Percentiles rank a stretch among this genome's conserved stretches.
phyloP scores from a whole-genome alignment of 2,329 filamentous ascomycete species.

The Uncinocarpus reesii region DNA sequence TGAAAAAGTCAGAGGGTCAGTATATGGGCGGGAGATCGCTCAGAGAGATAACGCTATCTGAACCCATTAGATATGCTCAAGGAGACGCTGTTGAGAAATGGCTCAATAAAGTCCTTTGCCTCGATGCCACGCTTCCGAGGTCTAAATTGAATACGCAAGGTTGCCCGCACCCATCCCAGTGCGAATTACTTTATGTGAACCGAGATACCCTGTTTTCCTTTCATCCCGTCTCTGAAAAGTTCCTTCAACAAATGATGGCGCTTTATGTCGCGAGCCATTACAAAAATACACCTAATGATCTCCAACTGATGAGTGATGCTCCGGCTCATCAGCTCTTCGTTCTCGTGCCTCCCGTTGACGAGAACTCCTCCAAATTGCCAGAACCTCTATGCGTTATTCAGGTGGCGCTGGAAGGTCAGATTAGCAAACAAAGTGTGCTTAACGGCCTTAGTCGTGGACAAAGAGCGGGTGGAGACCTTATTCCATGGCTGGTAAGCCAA shows the following conservation, averaged over 20 bases:
- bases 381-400: slow-evolving; percentile 94
- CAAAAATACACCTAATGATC: slow-evolving; percentile 94
- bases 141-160: slow-evolving; percentile 62
- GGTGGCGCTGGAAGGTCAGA: slow-evolving; percentile 85
- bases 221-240: slow-evolving; percentile 92
- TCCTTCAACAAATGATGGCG: slow-evolving; percentile 95
- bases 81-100: slow-evolving; percentile 90
- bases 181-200: slow-evolving; percentile 87
- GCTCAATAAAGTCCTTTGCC: slow-evolving; percentile 86
- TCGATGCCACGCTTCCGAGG: slow-evolving; percentile 81
- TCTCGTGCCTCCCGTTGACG: slow-evolving; percentile 72
- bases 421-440: slow-evolving; percentile 83
- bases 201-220: slow-evolving; percentile 96
- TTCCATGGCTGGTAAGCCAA: slow-evolving; percentile 94
- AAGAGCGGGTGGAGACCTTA: slow-evolving; percentile 81
- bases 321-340: slow-evolving; percentile 95
- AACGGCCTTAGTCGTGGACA: slow-evolving; percentile 82
- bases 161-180: slow-evolving; percentile 81
- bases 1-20: slow-evolving; percentile 52
- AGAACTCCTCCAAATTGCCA: slow-evolving; percentile 66
- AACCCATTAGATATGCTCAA: slow-evolving; percentile 88
- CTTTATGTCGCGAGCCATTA: slow-evolving; percentile 96
- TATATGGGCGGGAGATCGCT: slow-evolving; percentile 63
- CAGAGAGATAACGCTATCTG: slow-evolving; percentile 81
- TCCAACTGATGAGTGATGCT: slow-evolving; percentile 97